Conservation (phyloP, 306 rosid genomes). For the Urtica urens region DNA sequence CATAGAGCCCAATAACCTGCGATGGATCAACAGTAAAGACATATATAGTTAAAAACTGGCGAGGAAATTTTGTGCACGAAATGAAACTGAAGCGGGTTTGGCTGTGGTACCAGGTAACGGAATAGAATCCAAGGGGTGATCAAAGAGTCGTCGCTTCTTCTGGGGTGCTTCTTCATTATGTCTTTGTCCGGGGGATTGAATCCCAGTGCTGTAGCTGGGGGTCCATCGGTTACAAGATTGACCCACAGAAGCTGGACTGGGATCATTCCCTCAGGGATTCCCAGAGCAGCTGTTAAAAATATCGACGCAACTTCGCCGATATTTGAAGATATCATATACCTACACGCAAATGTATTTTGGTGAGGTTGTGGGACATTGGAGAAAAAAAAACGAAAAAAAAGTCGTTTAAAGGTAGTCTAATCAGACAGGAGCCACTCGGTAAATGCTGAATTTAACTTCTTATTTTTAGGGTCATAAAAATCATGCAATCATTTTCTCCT, state of each 20-base stretch:
- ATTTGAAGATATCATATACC: constrained; percentile 93
- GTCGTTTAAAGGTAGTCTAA: too few species aligned
- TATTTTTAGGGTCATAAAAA: too few species aligned
- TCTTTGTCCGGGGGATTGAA: constrained; percentile 88
- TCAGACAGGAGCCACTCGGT: too few species aligned
- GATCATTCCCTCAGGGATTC: constrained; percentile 92
- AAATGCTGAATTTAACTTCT: background rate
- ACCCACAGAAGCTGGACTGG: constrained; percentile 99
- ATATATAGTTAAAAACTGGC: background rate
- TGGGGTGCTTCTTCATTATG: constrained; percentile 85
- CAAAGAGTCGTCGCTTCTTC: constrained; percentile 66
- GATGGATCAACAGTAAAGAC: background rate
- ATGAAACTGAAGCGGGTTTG: background rate
- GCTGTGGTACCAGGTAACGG: constrained; percentile 76
- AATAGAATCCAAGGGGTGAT: constrained; percentile 81
- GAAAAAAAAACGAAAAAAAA: too few species aligned
- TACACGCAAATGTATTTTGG: constrained; percentile 21
- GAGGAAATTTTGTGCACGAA: background rate
- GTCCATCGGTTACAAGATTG: constrained; percentile 96
- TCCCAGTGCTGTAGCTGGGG: constrained; percentile 96
- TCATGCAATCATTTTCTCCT: too few species aligned
- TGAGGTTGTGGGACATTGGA: background rate
- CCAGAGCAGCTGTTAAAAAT: constrained; percentile 84
- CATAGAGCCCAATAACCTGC: constrained; percentile 80
- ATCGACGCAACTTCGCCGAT: constrained; percentile 80